Evolutionary conservation across 2,329 filamentous ascomycete genomes (phyloP).

Genomic region (Diaporthe sp.): DNA sequence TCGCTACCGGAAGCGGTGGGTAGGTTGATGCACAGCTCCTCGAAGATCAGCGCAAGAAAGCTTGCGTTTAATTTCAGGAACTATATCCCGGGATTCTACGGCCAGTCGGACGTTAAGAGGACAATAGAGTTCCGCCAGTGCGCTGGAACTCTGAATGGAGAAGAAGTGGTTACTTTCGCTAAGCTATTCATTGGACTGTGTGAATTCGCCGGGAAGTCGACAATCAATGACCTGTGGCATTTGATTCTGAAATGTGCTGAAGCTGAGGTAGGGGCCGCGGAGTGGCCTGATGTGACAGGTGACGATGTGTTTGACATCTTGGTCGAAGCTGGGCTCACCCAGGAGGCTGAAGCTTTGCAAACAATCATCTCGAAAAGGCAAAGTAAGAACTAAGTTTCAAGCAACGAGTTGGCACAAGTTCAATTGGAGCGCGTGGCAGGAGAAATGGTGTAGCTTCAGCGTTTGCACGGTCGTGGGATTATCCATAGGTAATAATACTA

Average conservation of each 20-base stretch:
- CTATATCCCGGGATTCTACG: not conserved
- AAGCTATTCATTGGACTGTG: not conserved
- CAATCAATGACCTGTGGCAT: not conserved
- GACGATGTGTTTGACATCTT: slow-evolving; percentile 10
- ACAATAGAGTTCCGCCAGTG: slow-evolving; percentile 21
- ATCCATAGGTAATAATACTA: too few relatives aligned
- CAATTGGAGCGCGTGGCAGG: not conserved
- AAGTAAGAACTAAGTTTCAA: too few relatives aligned
- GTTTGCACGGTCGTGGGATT: not conserved
- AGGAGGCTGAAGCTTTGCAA: not conserved
- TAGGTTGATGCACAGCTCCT: not conserved
- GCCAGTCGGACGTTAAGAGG: not conserved
- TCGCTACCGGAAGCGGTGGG: not conserved
- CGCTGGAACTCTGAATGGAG: not conserved
- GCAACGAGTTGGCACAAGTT: not conserved
- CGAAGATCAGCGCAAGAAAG: not conserved
- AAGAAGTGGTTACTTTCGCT: not conserved
- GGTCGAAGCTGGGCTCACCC: not conserved
- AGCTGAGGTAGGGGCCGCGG: not conserved
- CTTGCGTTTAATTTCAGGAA: slow-evolving; percentile 12
- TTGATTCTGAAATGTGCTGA: slow-evolving; percentile 9
- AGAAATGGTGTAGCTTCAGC: not conserved
- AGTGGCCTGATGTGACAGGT: not conserved
- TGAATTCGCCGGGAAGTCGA: not conserved
- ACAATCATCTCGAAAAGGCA: not conserved